Evolutionary conservation across 1,284 basidiomycete species (phyloP), one percentile per base, ranked within the genome.

Genomic region (Farysia itapuensis): DNA sequence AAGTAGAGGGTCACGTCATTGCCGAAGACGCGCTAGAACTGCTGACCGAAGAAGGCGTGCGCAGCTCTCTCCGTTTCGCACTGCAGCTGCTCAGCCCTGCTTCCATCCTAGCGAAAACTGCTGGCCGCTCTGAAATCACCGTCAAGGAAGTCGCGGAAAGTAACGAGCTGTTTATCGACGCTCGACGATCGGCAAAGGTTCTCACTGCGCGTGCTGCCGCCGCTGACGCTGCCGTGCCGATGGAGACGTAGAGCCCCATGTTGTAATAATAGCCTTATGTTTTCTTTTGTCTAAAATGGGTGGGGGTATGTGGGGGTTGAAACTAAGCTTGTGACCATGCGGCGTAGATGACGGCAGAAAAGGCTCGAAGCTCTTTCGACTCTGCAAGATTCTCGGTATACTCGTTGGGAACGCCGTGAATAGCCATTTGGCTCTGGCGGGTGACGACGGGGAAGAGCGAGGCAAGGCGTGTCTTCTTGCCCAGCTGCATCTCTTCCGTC

Each of bases 81-180:
- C 81, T 97, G 12, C 94, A 98, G 77, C 81, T 97, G 8, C 82
- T 97, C 47, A 88, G 89, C 0, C 94, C 94, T 0, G 89, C 90
- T 1, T 87, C 87, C n/a, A 95, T 97, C 66, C 82, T 96, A 2
- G 85, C 90, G 4, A 81, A 82, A 35, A 79, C 92, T 13, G 82
- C 83, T 0, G 91, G 92, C 3, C 84, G 90, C 48, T 81, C 80
- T 19, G 86, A 92, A 69, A 90, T 98, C 45, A 83, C 85, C 44
- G 79, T 86, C 9, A 87, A 93, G 53, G 94, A 98, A 74, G 85
- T 98, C 38, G 81, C 82, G 18, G 92, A 97, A 81, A 86, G 86
- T 51, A 89, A 91, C 75, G 51, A 57, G 19, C 81, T 98, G 18
- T 98, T 98, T 82, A 81, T 96, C 65, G 93, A 97, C 77, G 91